Conservation (phyloP, 2,329 filamentous ascomycete genomes). For the Curvularia sp. region DNA sequence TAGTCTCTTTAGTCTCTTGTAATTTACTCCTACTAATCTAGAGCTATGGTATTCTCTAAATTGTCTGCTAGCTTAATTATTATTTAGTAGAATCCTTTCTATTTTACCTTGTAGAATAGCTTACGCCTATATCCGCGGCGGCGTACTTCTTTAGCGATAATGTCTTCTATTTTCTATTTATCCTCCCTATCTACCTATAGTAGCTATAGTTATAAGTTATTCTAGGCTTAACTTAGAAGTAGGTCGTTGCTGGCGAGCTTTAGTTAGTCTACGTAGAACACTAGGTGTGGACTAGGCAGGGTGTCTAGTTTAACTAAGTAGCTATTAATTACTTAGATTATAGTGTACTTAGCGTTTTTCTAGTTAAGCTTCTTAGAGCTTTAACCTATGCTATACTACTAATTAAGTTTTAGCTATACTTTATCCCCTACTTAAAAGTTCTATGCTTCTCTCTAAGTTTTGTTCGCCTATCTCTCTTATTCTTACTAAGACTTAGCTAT, state of each 20-base stretch:
- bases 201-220: too few relatives aligned
- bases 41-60: neutral
- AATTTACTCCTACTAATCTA: neutral
- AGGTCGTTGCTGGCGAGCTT: too few relatives aligned
- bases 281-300: too few relatives aligned
- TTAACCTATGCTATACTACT: too few relatives aligned
- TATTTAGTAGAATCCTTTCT: neutral
- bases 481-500: too few relatives aligned
- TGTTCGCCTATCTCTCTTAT: too few relatives aligned
- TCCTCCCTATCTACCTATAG: neutral
- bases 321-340: too few relatives aligned
- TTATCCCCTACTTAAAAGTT: neutral
- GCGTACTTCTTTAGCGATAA: neutral
- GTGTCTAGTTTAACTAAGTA: too few relatives aligned
- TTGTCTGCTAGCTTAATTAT: neutral
- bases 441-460: neutral
- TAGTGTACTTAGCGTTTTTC: too few relatives aligned
- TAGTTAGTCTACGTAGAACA: too few relatives aligned
- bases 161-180: neutral
- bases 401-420: neutral
- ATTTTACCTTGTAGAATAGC: neutral
- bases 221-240: too few relatives aligned
- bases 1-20: neutral
- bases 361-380: too few relatives aligned
- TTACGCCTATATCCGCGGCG: neutral